Percentiles rank a stretch among this genome's conserved stretches.
These are phyloP conservation scores for Xylaria castorea DNA, from an alignment of 495 filamentous ascomycete species.

Conservation along the genomic window DNA sequence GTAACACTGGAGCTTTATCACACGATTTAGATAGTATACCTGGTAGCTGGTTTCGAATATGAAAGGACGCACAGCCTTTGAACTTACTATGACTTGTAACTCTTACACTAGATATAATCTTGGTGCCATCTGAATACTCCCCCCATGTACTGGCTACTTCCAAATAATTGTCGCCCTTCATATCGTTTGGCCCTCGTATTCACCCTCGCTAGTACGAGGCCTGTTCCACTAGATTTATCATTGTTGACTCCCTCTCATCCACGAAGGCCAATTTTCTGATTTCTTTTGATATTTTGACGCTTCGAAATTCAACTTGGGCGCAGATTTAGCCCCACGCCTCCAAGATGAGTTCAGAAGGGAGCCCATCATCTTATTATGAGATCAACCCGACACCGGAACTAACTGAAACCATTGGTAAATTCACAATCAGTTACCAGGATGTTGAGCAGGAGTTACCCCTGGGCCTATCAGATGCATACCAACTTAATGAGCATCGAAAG, in stretches of 20 bases:
- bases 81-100: neutral
- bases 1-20: constrained; percentile 14
- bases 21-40: neutral
- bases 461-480: constrained; percentile 16
- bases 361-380: constrained; percentile 21
- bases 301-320: neutral
- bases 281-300: neutral
- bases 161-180: neutral
- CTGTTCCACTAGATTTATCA: neutral
- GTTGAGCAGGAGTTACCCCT: constrained; percentile 19
- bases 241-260: neutral
- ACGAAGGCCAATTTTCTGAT: neutral
- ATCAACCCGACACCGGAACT: constrained; percentile 22
- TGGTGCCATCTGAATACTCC: constrained; percentile 9
- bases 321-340: neutral
- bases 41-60: constrained; percentile 6
- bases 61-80: constrained; percentile 1
- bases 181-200: neutral
- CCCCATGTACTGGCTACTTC: neutral
- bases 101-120: neutral
- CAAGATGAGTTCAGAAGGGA: constrained; percentile 19
- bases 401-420: constrained; percentile 20
- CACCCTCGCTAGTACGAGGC: neutral
- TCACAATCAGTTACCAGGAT: constrained; percentile 18
- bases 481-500: constrained; percentile 6